Evolutionary conservation across 768 basidiomycete genomes (phyloP).

Genomic region (Chlorophyllum brunneum): DNA sequence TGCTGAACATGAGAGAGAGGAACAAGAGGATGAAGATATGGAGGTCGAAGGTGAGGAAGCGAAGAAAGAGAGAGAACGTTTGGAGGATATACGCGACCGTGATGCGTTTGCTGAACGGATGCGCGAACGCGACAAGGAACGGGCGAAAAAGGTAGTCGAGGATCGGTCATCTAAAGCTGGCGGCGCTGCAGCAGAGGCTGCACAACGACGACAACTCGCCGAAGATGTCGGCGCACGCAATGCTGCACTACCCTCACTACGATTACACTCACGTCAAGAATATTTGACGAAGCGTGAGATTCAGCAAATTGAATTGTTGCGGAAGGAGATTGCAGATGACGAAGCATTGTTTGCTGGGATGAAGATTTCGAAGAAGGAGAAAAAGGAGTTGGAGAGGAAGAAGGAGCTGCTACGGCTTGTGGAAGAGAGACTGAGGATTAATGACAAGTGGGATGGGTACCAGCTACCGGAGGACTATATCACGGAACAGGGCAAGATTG

Average conservation of each 20-base stretch:
- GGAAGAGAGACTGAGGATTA: slow-evolving; percentile 90
- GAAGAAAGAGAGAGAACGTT: slow-evolving; percentile 66
- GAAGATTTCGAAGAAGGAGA: slow-evolving; percentile 84
- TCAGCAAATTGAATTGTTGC: slow-evolving; percentile 91
- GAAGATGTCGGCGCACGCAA: slow-evolving; percentile 65
- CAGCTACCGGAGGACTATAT: slow-evolving; percentile 97
- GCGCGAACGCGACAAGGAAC: slow-evolving; percentile 74
- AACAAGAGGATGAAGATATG: slow-evolving; percentile 31
- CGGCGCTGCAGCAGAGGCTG: slow-evolving; percentile 79
- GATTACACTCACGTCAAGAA: slow-evolving; percentile 88
- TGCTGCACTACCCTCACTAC: slow-evolving; percentile 62
- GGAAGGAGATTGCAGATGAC: slow-evolving; percentile 92
- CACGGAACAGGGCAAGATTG: slow-evolving; percentile 97
- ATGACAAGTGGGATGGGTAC: slow-evolving; percentile 96
- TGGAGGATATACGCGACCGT: slow-evolving; percentile 79
- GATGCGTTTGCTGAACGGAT: slow-evolving; percentile 94
- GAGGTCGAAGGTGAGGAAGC: slow-evolving; percentile 66
- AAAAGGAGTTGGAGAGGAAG: slow-evolving; percentile 79
- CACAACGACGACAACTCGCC: slow-evolving; percentile 73
- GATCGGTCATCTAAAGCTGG: slow-evolving; percentile 80
- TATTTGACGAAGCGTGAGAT: slow-evolving; percentile 96
- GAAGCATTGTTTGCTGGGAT: slow-evolving; percentile 88
- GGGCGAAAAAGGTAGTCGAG: slow-evolving; percentile 87
- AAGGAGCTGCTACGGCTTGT: slow-evolving; percentile 89
- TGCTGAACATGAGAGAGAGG: slow-evolving; percentile 14